Evolutionary conservation across 176 grass and related monocot species (phyloP), one percentile per base, ranked within the genome.

Genomic region (Saccharum officinarum): DNA sequence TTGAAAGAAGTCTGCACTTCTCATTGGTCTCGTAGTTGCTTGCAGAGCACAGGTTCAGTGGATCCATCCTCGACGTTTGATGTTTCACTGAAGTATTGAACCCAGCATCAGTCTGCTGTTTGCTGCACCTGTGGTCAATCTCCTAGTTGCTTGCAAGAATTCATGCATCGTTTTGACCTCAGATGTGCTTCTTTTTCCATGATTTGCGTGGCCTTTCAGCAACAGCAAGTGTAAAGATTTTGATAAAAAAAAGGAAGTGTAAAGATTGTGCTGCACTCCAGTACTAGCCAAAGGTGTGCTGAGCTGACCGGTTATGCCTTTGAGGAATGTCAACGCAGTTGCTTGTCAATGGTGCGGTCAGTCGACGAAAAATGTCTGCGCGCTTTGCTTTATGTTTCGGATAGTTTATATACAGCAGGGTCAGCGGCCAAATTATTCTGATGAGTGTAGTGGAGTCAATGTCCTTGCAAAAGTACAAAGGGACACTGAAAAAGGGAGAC

Each of bases 321-420:
- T 40, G 62, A 54, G 50, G 33, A 41, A 63, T 83, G 84, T 78
- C 67, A 73, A 78, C 7, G 11, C 0, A 9, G 36, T 86, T 78
- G 67, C 65, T 82, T 82, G 73, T 12, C 55, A 67, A 72, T 34
- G 73, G 34, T 42, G 55, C 20, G 44, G 55, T 44, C 42, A 25
- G 82, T 37, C 45, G 66, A 38, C 57, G 54, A 77, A 69, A 76
- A 70, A 76, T 34, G 71, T 77, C 66, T 30, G 79, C 54, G 20
- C 10, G 38, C 69, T 80, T 85, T 89, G 45, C 70, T 85, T 89
- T 14, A 71, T 81, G 83, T 18, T 89, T 8, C 71, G 41, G 52
- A 16, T 23, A 52, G n/a, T 62, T 25, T 12, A 26, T 62, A 62
- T 22, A 25, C 13, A 69, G 0, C 71, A 63, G 30, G 41, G 78